These are phyloP conservation scores for Suhomyces atakaporum DNA, from an alignment of 1,139 yeast genomes.

Conservation along the genomic window DNA sequence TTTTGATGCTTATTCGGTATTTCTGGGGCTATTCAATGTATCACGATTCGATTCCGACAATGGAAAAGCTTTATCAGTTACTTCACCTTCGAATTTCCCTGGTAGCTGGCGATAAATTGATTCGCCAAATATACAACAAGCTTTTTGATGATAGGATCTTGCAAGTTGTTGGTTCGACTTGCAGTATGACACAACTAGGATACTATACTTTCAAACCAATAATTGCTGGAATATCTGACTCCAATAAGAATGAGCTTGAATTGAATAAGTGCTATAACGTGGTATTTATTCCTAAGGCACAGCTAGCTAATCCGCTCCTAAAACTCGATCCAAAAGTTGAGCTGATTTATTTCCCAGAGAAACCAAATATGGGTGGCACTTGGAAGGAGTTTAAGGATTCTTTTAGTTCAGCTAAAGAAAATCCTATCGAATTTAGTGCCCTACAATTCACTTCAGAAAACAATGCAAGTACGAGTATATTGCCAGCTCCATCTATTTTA, in stretches of 20 bases:
- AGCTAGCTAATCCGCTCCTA: conserved; percentile 6
- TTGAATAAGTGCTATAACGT: conserved; percentile 9
- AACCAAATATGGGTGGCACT: not conserved
- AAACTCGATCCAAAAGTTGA: conserved; percentile 10
- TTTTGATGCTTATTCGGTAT: conserved; percentile 21
- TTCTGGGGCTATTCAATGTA: conserved; percentile 19
- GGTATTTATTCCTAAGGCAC: conserved; percentile 21
- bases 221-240: conserved; percentile 12
- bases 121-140: conserved; percentile 16
- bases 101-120: too few species aligned
- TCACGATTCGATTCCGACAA: conserved; percentile 17
- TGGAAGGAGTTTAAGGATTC: conserved; percentile 1
- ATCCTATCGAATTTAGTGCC: too few species aligned
- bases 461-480: too few species aligned
- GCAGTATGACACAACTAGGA: conserved; percentile 10
- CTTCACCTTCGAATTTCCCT: too few species aligned
- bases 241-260: conserved; percentile 1
- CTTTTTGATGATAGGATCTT: conserved; percentile 20
- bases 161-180: conserved; percentile 5
- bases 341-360: conserved; percentile 20
- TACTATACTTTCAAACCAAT: conserved; percentile 14
- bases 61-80: conserved; percentile 13
- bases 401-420: too few species aligned
- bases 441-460: too few species aligned
- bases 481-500: too few species aligned